Base-by-base conservation (phyloP, 2,329 filamentous ascomycete genomes). In the Cladosporium austrohemisphaericum region DNA sequence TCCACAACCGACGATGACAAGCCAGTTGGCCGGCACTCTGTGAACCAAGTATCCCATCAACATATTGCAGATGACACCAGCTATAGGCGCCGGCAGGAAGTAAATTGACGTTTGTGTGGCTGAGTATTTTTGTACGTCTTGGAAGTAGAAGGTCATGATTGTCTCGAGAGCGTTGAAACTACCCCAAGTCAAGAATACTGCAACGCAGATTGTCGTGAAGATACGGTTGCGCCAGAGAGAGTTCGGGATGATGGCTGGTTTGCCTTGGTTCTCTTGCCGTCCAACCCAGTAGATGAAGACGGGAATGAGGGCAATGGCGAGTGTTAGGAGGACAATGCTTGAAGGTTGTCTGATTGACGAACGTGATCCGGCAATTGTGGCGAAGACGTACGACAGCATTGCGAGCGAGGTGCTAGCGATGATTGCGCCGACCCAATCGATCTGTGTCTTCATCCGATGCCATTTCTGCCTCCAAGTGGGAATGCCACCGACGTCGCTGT, bases 241-340 rank as follows among this genome's bases (percentile, higher is more conserved):
- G 60, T 84, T 84, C 0, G 81, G 81, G 14, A 85, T 83, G 7
- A 85, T 62, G 0, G 80, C 79, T 5, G 79, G 75, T 2, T 67
- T 68, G 8, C 68, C 67, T 0, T 63, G 58, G 5, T 64, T 67
- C 38, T 76, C 74, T 43, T 76, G 77, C 2, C 69, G 67, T 10
- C 71, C 69, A 44, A 80, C 73, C 81, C 81, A 84, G 10, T 66
- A 61, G 37, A 77, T 64, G 58, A 84, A 85, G 0, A 64, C 59
- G 0, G 75, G 73, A 2, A 81, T 62, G 1, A 73, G 55, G 3
- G 67, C 53, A 2, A 73, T 50, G 2, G 72, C 69, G 3, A 77
- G 44, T 2, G 65, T 64, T 0, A 84, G 60, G 2, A 79, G 58
- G 0, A 68, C 67, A 36, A 62, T 60, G 25, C 51, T 60, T 2